phyloP scores from a whole-genome alignment of 202 grass and related monocot genomes.

The Brachypodium distachyon region DNA sequence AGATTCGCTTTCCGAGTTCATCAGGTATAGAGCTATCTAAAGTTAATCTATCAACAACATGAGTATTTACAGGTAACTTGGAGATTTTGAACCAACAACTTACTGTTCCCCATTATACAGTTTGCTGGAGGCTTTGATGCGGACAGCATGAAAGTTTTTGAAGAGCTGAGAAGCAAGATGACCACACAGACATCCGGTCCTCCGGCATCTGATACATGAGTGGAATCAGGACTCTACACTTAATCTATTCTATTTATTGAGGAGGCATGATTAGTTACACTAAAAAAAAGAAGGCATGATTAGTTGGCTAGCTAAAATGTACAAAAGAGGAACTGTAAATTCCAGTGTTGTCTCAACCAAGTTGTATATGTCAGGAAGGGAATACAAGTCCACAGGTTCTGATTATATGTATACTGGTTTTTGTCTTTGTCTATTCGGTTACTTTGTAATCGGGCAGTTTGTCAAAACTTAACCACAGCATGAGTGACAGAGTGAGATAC shows the following conservation, averaged over 20 bases:
- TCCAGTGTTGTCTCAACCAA: not conserved
- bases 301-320: conserved; percentile 18
- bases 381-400: conserved; percentile 2
- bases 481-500: not conserved
- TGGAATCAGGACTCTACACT: not conserved
- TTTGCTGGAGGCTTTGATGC: conserved; percentile 89
- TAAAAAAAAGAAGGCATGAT: not conserved
- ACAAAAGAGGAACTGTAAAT: conserved; percentile 25
- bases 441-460: not conserved
- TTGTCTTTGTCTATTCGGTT: conserved; percentile 14
- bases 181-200: conserved; percentile 28
- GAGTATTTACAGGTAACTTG: not conserved
- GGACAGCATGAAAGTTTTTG: conserved; percentile 84
- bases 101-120: conserved; percentile 6
- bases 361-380: conserved; percentile 1
- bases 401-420: not conserved
- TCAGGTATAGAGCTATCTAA: conserved; percentile 42
- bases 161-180: conserved; percentile 89
- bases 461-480: conserved; percentile 11
- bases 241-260: not conserved
- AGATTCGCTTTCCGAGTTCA: conserved; percentile 88
- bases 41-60: not conserved
- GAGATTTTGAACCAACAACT: not conserved
- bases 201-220: not conserved
- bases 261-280: not conserved